Evolutionary conservation across 768 basidiomycete species (phyloP).

Genomic region (Leccinellum albellum): DNA sequence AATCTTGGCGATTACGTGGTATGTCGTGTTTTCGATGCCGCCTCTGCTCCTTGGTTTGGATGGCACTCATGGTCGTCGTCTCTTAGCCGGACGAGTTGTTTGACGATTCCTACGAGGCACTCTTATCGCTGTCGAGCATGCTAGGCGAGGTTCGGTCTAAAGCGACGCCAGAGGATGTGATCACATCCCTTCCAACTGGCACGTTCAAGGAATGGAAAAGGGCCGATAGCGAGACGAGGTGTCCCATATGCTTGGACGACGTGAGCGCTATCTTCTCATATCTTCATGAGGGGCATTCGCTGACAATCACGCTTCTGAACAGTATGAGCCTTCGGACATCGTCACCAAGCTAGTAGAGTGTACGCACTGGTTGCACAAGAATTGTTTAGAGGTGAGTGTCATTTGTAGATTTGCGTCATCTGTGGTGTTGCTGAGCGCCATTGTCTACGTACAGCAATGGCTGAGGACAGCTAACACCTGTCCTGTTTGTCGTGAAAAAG

Average conservation of each 20-base stretch:
- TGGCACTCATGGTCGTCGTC: constrained; percentile 2
- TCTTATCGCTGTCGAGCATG: constrained; percentile 53
- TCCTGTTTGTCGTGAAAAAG: constrained; percentile 72
- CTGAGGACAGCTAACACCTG: constrained; percentile 71
- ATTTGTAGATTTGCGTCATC: neutral
- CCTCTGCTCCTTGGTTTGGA: constrained; percentile 1
- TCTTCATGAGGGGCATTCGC: neutral
- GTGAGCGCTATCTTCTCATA: constrained; percentile 40
- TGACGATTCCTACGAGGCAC: constrained; percentile 69
- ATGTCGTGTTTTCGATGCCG: constrained; percentile 18
- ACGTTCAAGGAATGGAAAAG: constrained; percentile 67
- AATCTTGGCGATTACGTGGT: constrained; percentile 52
- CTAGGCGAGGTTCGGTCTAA: constrained; percentile 69
- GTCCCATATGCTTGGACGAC: constrained; percentile 84
- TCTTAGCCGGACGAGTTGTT: constrained; percentile 71
- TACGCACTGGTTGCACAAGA: constrained; percentile 76
- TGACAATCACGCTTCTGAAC: constrained; percentile 6
- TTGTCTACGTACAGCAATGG: constrained; percentile 59
- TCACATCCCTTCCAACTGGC: constrained; percentile 56
- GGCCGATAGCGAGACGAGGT: constrained; percentile 63
- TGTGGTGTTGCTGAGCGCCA: neutral
- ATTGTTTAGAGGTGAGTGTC: constrained; percentile 62
- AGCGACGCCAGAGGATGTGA: constrained; percentile 57
- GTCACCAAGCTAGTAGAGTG: constrained; percentile 68
- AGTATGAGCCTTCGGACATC: constrained; percentile 64